These are phyloP conservation scores for Ambrosia trifida DNA, from an alignment of 129 eudicot species.

Conservation along the genomic window DNA sequence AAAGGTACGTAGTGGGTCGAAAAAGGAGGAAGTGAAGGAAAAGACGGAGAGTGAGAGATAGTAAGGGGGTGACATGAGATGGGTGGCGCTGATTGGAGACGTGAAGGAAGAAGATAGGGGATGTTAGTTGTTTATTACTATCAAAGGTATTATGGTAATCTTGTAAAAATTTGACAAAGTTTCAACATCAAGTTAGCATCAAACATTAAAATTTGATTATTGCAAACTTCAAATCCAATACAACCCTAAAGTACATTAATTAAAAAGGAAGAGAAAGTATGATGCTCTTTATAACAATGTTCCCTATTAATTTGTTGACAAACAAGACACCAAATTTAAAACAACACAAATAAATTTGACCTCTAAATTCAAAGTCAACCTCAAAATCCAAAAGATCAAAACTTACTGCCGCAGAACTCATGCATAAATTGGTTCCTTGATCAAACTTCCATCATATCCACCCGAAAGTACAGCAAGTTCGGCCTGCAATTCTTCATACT, in stretches of 20 bases:
- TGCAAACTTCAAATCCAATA: background rate
- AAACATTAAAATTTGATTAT: background rate
- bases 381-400: background rate
- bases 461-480: slow-evolving; percentile 54
- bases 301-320: background rate
- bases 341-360: slow-evolving; percentile 1
- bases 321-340: background rate
- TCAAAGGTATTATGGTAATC: too few relatives aligned
- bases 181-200: too few relatives aligned
- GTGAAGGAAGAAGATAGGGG: too few relatives aligned
- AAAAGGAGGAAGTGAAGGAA: too few relatives aligned
- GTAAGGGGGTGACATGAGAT: too few relatives aligned
- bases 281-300: background rate
- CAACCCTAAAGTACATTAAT: background rate
- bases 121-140: too few relatives aligned
- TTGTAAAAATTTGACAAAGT: too few relatives aligned
- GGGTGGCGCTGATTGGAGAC: too few relatives aligned
- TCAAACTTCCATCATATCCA: slow-evolving; percentile 49
- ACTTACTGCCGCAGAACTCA: slow-evolving; percentile 42
- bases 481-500: slow-evolving; percentile 47
- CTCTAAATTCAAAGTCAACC: slow-evolving; percentile 11
- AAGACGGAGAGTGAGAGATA: too few relatives aligned
- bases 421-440: slow-evolving; percentile 23
- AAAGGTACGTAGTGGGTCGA: too few relatives aligned
- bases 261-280: background rate